Percentiles rank a stretch among this genome's conserved stretches.
phyloP scores from a whole-genome alignment of 768 basidiomycete genomes.

The Inosperma sp. region DNA sequence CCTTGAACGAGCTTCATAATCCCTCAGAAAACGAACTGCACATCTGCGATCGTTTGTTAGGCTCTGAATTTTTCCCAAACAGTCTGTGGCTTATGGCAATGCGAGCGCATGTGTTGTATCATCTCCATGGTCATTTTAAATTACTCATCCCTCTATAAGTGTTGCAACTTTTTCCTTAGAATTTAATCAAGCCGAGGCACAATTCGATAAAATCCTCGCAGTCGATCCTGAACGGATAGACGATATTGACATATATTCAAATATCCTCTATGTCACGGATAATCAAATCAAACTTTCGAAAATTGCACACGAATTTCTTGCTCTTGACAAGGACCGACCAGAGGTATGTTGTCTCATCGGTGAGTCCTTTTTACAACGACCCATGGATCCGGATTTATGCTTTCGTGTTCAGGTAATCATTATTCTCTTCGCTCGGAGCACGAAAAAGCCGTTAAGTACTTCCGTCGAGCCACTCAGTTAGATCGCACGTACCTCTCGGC shows the following conservation, averaged over 20 bases:
- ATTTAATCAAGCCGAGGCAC: conserved; percentile 76
- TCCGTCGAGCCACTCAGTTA: conserved; percentile 89
- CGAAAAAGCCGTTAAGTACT: conserved; percentile 94
- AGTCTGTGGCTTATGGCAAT: conserved; percentile 85
- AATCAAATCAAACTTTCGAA: conserved; percentile 83
- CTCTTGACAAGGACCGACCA: conserved; percentile 87
- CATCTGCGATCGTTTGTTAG: conserved; percentile 74
- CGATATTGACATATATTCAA: conserved; percentile 93
- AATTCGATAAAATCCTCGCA: conserved; percentile 78
- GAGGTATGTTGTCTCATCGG: conserved; percentile 96
- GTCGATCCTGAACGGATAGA: conserved; percentile 88
- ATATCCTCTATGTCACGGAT: conserved; percentile 94
- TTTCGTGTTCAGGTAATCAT: conserved; percentile 73
- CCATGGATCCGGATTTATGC: background rate
- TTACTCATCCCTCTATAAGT: conserved; percentile 4
- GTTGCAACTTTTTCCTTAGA: conserved; percentile 44
- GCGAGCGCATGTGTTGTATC: conserved; percentile 82
- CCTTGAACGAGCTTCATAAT: conserved; percentile 83
- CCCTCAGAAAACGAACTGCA: conserved; percentile 82
- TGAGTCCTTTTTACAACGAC: conserved; percentile 34
- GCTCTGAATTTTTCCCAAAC: conserved; percentile 67
- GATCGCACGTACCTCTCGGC: conserved; percentile 94
- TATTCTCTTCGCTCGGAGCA: conserved; percentile 92
- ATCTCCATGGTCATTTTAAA: conserved; percentile 69
- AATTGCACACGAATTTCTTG: conserved; percentile 87